Conservation (phyloP, 805 yeast genomes). For the Ogataea wickerhamii region DNA sequence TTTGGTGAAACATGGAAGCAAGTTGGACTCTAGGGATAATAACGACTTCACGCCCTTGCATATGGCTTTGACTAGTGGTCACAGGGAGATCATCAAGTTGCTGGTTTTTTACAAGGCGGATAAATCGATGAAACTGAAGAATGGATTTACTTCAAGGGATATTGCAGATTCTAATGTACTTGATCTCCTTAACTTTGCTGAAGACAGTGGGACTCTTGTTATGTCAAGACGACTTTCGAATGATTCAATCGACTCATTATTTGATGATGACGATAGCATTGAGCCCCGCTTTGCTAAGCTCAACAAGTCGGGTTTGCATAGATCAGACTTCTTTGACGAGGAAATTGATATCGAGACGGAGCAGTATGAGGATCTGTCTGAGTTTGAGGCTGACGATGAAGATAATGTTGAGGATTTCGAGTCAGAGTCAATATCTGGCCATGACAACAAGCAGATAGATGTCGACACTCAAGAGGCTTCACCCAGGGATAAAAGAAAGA, state of each 20-base stretch:
- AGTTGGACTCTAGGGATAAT: constrained; percentile 67
- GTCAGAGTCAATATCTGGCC: constrained; percentile 4
- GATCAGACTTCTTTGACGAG: constrained; percentile 18
- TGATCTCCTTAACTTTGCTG: constrained; percentile 28
- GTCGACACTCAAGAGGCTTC: not conserved
- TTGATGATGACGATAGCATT: constrained; percentile 21
- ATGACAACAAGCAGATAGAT: not conserved
- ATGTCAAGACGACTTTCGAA: constrained; percentile 24
- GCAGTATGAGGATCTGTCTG: constrained; percentile 9
- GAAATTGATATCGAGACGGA: constrained; percentile 6
- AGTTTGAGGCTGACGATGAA: constrained; percentile 23
- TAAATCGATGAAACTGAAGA: constrained; percentile 46
- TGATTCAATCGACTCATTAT: constrained; percentile 28
- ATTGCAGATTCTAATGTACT: constrained; percentile 39
- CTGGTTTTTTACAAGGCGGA: constrained; percentile 65
- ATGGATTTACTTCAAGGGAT: constrained; percentile 43
- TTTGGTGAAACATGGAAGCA: constrained; percentile 60
- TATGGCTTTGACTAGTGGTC: constrained; percentile 75
- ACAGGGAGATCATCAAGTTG: constrained; percentile 59
- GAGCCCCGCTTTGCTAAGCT: constrained; percentile 20
- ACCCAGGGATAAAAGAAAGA: constrained; percentile 2
- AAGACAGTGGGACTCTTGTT: constrained; percentile 3
- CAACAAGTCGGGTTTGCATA: constrained; percentile 17
- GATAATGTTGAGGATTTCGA: constrained; percentile 15
- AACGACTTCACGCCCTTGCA: constrained; percentile 88